phyloP scores from a whole-genome alignment of 2,329 filamentous ascomycete genomes.

The Fragosphaeria purpurea region DNA sequence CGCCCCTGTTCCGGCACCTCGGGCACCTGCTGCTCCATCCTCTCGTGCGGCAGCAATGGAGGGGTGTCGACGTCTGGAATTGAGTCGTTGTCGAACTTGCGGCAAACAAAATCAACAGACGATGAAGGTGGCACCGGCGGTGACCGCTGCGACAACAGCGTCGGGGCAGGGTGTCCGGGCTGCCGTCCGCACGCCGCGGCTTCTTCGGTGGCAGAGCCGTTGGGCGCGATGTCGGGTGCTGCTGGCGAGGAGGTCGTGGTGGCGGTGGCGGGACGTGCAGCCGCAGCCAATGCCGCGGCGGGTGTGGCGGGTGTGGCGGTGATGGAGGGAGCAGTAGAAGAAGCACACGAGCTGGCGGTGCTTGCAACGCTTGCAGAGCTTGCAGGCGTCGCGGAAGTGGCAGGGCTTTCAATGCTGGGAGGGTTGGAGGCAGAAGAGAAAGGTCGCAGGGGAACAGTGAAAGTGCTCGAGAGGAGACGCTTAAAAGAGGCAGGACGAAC shows the following conservation, averaged over 20 bases:
- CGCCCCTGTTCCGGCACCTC: background rate
- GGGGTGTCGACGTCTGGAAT: background rate
- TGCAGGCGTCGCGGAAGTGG: conserved; percentile 14
- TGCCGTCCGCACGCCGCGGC: too few species aligned
- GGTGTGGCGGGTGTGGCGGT: too few species aligned
- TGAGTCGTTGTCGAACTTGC: background rate
- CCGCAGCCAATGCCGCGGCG: too few species aligned
- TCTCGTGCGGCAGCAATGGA: background rate
- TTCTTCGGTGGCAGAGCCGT: background rate
- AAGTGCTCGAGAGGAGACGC: conserved; percentile 30
- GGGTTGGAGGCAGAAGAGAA: conserved; percentile 16
- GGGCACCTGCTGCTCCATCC: background rate
- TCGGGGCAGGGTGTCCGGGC: too few species aligned
- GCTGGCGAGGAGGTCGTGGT: background rate
- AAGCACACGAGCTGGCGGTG: background rate
- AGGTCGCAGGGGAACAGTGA: conserved; percentile 27
- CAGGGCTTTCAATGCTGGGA: conserved; percentile 16
- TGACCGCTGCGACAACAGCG: too few species aligned
- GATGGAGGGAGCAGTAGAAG: background rate
- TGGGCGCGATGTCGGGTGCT: background rate
- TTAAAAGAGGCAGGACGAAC: conserved; percentile 81
- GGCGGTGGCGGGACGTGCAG: too few species aligned
- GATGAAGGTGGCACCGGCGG: too few species aligned
- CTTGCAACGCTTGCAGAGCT: conserved; percentile 21
- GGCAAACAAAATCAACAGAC: too few species aligned